phyloP scores from a whole-genome alignment of 2,329 filamentous ascomycete genomes.

The Salinomyces thailandicus region DNA sequence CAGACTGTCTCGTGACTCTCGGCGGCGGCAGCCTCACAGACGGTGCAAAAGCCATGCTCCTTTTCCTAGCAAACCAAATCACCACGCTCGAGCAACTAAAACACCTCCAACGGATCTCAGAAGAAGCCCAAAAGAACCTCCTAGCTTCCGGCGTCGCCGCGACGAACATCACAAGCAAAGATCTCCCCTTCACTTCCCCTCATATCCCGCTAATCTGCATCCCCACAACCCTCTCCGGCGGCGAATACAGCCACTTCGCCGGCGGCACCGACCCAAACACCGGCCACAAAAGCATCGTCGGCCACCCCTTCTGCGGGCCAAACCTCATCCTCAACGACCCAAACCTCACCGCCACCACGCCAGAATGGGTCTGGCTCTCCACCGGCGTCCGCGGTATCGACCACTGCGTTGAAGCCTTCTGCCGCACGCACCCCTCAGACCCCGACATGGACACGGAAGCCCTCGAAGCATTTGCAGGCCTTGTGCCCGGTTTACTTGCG shows the following conservation, averaged over 20 bases:
- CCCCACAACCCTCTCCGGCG: slow-evolving; percentile 4
- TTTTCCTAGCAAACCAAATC: slow-evolving; percentile 20
- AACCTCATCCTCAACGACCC: slow-evolving; percentile 48
- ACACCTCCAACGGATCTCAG: background rate
- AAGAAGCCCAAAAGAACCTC: background rate
- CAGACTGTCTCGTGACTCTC: slow-evolving; percentile 44
- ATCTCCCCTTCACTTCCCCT: background rate
- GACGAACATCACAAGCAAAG: background rate
- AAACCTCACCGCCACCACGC: slow-evolving; percentile 40
- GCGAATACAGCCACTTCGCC: slow-evolving; percentile 27
- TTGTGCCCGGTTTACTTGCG: slow-evolving; percentile 37
- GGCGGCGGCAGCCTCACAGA: slow-evolving; percentile 49
- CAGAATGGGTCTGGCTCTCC: slow-evolving; percentile 45
- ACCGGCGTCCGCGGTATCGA: slow-evolving; percentile 49
- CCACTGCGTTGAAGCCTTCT: slow-evolving; percentile 47
- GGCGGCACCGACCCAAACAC: slow-evolving; percentile 28
- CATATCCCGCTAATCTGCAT: slow-evolving; percentile 4
- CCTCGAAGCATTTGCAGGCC: slow-evolving; percentile 32
- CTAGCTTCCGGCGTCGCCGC: background rate
- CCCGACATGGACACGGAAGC: slow-evolving; percentile 8
- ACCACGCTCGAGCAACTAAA: slow-evolving; percentile 8
- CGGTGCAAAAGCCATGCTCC: slow-evolving; percentile 42
- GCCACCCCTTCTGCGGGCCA: slow-evolving; percentile 28
- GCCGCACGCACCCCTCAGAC: slow-evolving; percentile 25
- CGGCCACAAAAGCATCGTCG: slow-evolving; percentile 9